Conservation (phyloP, 768 basidiomycete genomes). For the Rubroboletus satanas region DNA sequence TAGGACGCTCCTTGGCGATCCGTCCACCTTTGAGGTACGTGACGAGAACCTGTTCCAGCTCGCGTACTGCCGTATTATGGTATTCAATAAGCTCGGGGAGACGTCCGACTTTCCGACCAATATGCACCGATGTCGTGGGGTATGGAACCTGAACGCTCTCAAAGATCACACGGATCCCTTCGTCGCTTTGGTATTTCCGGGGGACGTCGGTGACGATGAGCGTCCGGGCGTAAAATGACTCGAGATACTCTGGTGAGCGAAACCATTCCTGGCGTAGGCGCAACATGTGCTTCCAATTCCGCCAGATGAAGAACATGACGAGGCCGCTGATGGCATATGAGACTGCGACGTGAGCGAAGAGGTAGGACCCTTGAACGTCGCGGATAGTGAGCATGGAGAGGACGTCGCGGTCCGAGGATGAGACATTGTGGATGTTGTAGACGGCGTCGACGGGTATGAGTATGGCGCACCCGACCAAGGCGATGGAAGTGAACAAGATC, state of each 20-base stretch:
- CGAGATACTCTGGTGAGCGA: conserved; percentile 81
- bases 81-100: conserved; percentile 89
- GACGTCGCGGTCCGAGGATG: conserved; percentile 46
- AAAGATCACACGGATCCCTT: conserved; percentile 76
- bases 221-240: conserved; percentile 92
- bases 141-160: conserved; percentile 75
- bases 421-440: conserved; percentile 74
- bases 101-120: conserved; percentile 81
- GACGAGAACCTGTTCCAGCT: conserved; percentile 86
- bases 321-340: conserved; percentile 78
- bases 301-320: conserved; percentile 67
- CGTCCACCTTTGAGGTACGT: conserved; percentile 82
- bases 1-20: conserved; percentile 78
- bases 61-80: conserved; percentile 90
- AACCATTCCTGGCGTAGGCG: conserved; percentile 82
- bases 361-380: conserved; percentile 63
- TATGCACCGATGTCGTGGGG: conserved; percentile 87
- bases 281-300: conserved; percentile 77
- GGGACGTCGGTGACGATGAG: conserved; percentile 78
- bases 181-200: conserved; percentile 78
- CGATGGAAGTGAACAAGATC: conserved; percentile 62
- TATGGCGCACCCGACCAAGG: conserved; percentile 59
- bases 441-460: conserved; percentile 84
- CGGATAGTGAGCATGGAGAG: conserved; percentile 86
- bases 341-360: conserved; percentile 81